phyloP scores from a whole-genome alignment of 2,329 filamentous ascomycete genomes.

The Aschersonia sp. region DNA sequence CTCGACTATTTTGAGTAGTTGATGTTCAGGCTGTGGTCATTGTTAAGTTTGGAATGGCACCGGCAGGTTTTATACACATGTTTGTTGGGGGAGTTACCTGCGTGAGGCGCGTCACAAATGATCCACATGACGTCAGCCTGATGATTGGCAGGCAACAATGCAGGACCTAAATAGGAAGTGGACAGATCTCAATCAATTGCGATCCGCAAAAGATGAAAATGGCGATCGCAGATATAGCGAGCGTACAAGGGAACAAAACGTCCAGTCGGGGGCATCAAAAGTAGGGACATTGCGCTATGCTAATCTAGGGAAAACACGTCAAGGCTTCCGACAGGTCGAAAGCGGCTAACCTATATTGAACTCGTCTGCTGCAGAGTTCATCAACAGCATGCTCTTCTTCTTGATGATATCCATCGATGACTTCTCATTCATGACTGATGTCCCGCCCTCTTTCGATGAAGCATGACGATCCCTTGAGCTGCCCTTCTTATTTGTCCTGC shows the following conservation, averaged over 20 bases:
- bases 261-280: too few species aligned
- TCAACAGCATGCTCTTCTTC: conserved; percentile 51
- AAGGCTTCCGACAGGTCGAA: not conserved
- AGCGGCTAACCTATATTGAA: conserved; percentile 48
- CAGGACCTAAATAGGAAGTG: too few species aligned
- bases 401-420: conserved; percentile 29
- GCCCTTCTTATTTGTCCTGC: conserved; percentile 25
- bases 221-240: too few species aligned
- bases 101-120: not conserved
- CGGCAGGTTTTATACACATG: too few species aligned
- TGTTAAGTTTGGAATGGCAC: too few species aligned
- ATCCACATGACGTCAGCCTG: conserved; percentile 4
- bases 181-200: too few species aligned
- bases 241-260: too few species aligned
- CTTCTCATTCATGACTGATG: conserved; percentile 14
- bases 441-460: conserved; percentile 1
- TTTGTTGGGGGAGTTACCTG: not conserved
- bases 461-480: conserved; percentile 9
- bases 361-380: conserved; percentile 48
- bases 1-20: too few species aligned
- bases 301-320: not conserved
- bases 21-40: too few species aligned
- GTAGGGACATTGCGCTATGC: not conserved
- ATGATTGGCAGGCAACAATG: not conserved
- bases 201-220: too few species aligned